Evolutionary conservation across 345 rosid species (phyloP).

Genomic region (Citrus hindsii): DNA sequence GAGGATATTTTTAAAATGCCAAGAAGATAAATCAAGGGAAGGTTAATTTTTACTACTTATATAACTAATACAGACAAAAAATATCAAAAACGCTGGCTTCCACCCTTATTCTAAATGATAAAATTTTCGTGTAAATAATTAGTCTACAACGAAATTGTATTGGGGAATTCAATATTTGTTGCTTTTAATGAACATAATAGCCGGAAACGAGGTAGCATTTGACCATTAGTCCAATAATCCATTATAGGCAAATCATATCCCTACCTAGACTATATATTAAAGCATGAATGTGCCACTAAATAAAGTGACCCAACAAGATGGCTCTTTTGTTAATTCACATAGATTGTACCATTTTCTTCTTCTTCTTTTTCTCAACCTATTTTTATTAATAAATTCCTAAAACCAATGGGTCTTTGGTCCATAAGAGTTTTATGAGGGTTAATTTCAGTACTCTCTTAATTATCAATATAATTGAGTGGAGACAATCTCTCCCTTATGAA

Average conservation of each 20-base stretch:
- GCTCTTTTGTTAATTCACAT: background rate
- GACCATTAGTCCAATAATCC: background rate
- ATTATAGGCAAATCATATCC: background rate
- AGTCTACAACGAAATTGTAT: no score
- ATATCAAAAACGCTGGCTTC: no score
- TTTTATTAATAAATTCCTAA: no score
- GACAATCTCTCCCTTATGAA: accelerated
- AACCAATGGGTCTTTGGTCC: accelerated
- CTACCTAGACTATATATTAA: background rate
- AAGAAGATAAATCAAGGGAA: no score
- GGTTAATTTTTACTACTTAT: no score
- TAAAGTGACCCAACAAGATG: background rate
- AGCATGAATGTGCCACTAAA: background rate
- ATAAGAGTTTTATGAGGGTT: accelerated
- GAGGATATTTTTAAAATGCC: no score
- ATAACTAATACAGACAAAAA: no score
- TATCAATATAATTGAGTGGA: accelerated
- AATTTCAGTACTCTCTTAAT: no score
- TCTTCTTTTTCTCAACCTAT: background rate
- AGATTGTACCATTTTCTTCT: background rate
- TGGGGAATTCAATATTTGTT: no score
- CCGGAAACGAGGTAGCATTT: background rate
- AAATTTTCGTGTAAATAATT: no score
- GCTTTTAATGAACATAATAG: background rate
- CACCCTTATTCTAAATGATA: no score